Percentiles rank a stretch among this genome's conserved stretches.
Conservation (phyloP, 2,329 filamentous ascomycete species). For the Penicillium sp. region DNA sequence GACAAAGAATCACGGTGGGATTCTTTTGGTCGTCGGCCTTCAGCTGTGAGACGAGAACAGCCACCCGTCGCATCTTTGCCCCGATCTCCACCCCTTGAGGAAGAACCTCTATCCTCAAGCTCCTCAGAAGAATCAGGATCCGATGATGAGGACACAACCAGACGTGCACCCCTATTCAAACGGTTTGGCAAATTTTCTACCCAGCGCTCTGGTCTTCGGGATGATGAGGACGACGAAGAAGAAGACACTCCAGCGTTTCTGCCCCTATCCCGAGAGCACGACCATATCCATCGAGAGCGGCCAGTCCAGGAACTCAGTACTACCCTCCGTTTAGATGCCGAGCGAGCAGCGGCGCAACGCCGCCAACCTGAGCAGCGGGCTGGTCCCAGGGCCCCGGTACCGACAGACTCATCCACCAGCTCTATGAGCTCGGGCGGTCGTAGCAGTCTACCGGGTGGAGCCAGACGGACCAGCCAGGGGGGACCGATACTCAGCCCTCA, state of each 20-base stretch:
- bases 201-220: conserved; percentile 31
- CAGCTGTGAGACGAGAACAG: conserved; percentile 26
- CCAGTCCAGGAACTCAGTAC: conserved; percentile 38
- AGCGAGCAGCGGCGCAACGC: conserved; percentile 28
- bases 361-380: conserved; percentile 26
- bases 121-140: conserved; percentile 33
- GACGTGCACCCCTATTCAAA: conserved; percentile 31
- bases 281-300: conserved; percentile 17
- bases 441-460: conserved; percentile 21
- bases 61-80: conserved; percentile 19
- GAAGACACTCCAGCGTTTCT: conserved; percentile 49
- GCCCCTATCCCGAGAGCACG: conserved; percentile 33
- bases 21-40: conserved; percentile 20
- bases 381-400: conserved; percentile 16
- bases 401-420: conserved; percentile 35
- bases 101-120: conserved; percentile 35
- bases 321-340: conserved; percentile 40
- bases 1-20: conserved; percentile 26
- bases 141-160: conserved; percentile 21
- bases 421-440: conserved; percentile 39
- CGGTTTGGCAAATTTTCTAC: conserved; percentile 42
- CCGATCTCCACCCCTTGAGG: conserved; percentile 33
- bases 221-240: conserved; percentile 45
- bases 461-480: conserved; percentile 15
- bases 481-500: conserved; percentile 39